Evolutionary conservation across 1,284 basidiomycete genomes (phyloP).

Genomic region (Salmacisia buchloeana): DNA sequence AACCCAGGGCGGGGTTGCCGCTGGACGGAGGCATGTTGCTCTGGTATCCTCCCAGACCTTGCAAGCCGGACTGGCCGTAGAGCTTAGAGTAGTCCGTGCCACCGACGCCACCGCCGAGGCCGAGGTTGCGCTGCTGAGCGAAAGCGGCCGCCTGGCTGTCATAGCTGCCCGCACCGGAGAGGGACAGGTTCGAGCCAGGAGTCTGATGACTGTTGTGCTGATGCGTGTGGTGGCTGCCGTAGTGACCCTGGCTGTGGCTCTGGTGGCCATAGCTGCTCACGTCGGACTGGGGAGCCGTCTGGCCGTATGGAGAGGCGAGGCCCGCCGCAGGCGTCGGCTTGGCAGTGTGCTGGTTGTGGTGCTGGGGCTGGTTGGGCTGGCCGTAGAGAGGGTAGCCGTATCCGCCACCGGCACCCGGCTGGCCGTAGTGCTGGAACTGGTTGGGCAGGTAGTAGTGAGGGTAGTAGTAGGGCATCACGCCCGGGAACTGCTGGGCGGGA

Average conservation of each 20-base stretch:
- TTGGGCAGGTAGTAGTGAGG: constrained; percentile 50
- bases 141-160: constrained; percentile 29
- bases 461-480: constrained; percentile 51
- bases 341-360: constrained; percentile 25
- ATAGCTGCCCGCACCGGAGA: constrained; percentile 16
- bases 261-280: constrained; percentile 16
- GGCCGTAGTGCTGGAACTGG: constrained; percentile 50
- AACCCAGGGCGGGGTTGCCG: constrained; percentile 5
- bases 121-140: constrained; percentile 20
- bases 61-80: constrained; percentile 21
- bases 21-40: not conserved
- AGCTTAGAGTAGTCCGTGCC: constrained; percentile 45
- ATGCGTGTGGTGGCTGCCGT: constrained; percentile 30
- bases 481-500: constrained; percentile 43
- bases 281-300: constrained; percentile 14
- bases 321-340: constrained; percentile 43
- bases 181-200: constrained; percentile 17
- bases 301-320: constrained; percentile 41
- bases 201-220: constrained; percentile 30
- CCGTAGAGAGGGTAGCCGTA: constrained; percentile 50
- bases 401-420: constrained; percentile 34
- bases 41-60: constrained; percentile 11
- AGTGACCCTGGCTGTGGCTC: constrained; percentile 16
- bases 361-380: constrained; percentile 27
- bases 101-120: constrained; percentile 13